Percentiles rank a stretch among this genome's conserved stretches.
These are phyloP conservation scores for Aspergillus clavatus DNA, from an alignment of 2,329 filamentous ascomycete species.

Conservation along the genomic window DNA sequence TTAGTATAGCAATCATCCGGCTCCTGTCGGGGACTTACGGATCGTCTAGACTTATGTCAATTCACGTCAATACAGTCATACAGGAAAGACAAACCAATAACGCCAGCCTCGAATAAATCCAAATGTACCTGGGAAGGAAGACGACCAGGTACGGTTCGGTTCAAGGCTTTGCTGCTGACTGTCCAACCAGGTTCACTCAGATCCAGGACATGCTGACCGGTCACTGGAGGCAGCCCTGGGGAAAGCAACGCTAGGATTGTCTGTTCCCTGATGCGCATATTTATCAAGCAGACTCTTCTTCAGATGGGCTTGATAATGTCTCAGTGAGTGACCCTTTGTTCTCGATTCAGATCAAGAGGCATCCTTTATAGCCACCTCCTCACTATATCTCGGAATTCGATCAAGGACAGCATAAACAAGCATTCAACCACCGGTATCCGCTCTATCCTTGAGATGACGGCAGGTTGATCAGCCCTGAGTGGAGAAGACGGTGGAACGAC, in stretches of 20 bases:
- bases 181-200: slow-evolving; percentile 44
- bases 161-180: slow-evolving; percentile 42
- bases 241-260: slow-evolving; percentile 15
- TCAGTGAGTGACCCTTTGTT: background rate
- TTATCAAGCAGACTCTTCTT: too few species aligned
- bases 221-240: slow-evolving; percentile 8
- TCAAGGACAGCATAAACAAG: background rate
- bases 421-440: background rate
- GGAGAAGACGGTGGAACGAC: background rate
- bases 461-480: background rate
- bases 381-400: background rate
- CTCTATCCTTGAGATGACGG: background rate
- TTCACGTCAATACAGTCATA: background rate
- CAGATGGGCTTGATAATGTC: too few species aligned
- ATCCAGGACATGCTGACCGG: slow-evolving; percentile 36
- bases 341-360: background rate
- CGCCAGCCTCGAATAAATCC: slow-evolving; percentile 50
- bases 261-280: slow-evolving; percentile 19
- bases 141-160: slow-evolving; percentile 51
- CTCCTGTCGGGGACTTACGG: slow-evolving; percentile 24
- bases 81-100: slow-evolving; percentile 46
- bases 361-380: background rate
- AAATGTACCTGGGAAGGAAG: slow-evolving; percentile 58
- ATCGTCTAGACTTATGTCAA: slow-evolving; percentile 23
- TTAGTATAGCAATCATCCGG: slow-evolving; percentile 2